Conservation (phyloP, 768 basidiomycete genomes). For the Lactarius quietus region DNA sequence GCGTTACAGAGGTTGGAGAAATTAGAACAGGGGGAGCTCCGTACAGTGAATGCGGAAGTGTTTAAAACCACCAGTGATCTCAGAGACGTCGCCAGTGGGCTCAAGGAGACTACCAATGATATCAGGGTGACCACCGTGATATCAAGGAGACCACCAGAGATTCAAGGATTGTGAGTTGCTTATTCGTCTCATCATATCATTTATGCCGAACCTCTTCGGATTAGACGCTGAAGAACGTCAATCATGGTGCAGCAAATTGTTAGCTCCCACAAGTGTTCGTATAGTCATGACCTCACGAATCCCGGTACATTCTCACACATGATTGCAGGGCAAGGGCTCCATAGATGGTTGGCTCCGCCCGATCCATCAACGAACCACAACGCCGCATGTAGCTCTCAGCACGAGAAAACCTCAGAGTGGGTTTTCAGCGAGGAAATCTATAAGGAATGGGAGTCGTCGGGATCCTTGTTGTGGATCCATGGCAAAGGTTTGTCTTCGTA, state of each 20-base stretch:
- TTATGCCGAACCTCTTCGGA: too few species aligned
- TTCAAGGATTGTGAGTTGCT: background rate
- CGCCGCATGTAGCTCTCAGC: background rate
- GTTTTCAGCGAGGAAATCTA: background rate
- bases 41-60: background rate
- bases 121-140: too few species aligned
- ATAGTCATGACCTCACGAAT: background rate
- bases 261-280: background rate
- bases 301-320: background rate
- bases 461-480: background rate
- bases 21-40: background rate
- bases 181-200: background rate
- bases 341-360: background rate
- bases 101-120: too few species aligned
- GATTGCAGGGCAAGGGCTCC: background rate
- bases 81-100: too few species aligned
- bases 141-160: too few species aligned
- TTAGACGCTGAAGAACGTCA: too few species aligned
- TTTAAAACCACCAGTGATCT: background rate
- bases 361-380: background rate
- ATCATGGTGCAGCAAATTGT: too few species aligned
- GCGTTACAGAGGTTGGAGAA: background rate
- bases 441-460: background rate
- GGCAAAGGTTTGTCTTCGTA: background rate
- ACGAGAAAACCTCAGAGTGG: background rate